phyloP scores from a whole-genome alignment of 2,329 filamentous ascomycete species.

The Penicillium griseofulvum region DNA sequence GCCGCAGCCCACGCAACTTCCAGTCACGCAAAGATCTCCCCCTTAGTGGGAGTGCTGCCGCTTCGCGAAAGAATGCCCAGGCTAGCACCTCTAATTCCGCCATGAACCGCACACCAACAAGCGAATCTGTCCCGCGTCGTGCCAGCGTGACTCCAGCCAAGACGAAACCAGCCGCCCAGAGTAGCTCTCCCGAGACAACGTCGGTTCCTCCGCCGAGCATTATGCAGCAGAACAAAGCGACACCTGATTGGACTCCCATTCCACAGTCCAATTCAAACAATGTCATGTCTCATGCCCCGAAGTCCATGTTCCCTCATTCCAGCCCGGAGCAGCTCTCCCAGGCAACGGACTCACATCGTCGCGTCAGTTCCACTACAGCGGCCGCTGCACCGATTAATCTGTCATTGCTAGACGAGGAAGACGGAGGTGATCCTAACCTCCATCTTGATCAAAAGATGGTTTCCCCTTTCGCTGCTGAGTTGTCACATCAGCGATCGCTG shows the following conservation, averaged over 20 bases:
- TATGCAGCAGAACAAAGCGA: constrained; percentile 27
- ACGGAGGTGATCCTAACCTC: constrained; percentile 43
- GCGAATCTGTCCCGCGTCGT: constrained; percentile 28
- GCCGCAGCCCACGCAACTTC: constrained; percentile 90
- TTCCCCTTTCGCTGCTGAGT: constrained; percentile 25
- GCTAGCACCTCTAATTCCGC: constrained; percentile 30
- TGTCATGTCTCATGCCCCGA: constrained; percentile 25
- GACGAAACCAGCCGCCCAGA: constrained; percentile 31
- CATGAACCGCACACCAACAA: constrained; percentile 33
- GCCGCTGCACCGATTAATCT: constrained; percentile 50
- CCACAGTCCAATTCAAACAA: constrained; percentile 24
- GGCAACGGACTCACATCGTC: constrained; percentile 38
- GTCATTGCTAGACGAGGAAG: constrained; percentile 57
- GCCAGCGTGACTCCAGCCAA: constrained; percentile 30
- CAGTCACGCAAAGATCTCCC: constrained; percentile 91
- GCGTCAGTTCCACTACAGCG: constrained; percentile 22
- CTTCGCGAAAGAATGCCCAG: constrained; percentile 68
- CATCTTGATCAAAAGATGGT: constrained; percentile 22
- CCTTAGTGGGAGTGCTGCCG: constrained; percentile 73
- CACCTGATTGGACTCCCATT: constrained; percentile 39
- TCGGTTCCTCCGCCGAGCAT: constrained; percentile 29
- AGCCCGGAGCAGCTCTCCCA: constrained; percentile 52
- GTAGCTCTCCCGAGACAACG: constrained; percentile 35
- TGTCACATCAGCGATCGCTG: constrained; percentile 27
- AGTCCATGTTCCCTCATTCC: constrained; percentile 51